Evolutionary conservation across 2,329 filamentous ascomycete species (phyloP).

Genomic region (Colletotrichum zoysiae): DNA sequence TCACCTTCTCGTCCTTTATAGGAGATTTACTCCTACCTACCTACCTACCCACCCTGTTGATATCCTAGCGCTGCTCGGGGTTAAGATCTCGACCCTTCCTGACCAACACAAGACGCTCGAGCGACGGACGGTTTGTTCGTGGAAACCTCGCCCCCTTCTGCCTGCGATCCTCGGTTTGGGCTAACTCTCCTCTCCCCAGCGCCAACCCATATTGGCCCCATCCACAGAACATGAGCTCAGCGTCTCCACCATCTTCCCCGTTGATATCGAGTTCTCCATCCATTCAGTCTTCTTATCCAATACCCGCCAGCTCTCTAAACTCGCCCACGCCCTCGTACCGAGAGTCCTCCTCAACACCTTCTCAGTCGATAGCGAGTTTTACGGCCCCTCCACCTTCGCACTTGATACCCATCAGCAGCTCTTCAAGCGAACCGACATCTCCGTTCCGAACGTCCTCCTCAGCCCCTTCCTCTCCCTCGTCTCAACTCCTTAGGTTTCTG

Average conservation of each 20-base stretch:
- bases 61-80: constrained; percentile 8
- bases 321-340: background rate
- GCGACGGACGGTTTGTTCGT: constrained; percentile 35
- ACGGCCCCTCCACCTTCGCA: background rate
- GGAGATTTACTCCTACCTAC: constrained; percentile 35
- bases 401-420: background rate
- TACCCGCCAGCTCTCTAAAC: background rate
- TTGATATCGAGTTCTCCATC: constrained; percentile 4
- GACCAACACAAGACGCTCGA: constrained; percentile 1
- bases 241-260: constrained; percentile 27
- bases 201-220: constrained; percentile 32
- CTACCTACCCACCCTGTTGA: constrained; percentile 23
- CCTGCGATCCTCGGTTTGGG: background rate
- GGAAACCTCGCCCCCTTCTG: background rate
- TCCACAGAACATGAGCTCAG: constrained; percentile 35
- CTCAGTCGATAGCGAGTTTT: background rate
- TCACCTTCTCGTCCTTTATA: constrained; percentile 21
- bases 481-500: background rate
- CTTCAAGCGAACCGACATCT: background rate
- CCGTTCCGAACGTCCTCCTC: background rate
- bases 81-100: constrained; percentile 15
- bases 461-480: background rate
- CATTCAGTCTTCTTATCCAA: constrained; percentile 3
- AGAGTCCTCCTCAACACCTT: background rate
- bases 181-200: constrained; percentile 22